Evolutionary conservation across 108 stramenopile species (phyloP), one percentile per base, ranked within the genome.

Genomic region (Cylindrotheca fusiformis): DNA sequence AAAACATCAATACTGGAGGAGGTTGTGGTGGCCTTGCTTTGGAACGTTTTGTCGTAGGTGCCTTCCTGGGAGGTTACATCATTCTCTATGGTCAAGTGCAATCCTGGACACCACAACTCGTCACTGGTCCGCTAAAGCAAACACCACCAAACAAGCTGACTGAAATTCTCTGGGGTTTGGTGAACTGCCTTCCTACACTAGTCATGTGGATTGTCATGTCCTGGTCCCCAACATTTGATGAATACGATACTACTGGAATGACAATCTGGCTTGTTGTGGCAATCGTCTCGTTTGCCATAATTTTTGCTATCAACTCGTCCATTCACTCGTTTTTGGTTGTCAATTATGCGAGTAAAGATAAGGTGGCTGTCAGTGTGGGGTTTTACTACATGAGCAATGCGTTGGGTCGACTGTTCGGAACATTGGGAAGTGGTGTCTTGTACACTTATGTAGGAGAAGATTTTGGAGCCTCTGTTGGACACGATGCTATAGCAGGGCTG

Each of bases 301-400:
- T 97, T 41, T 97, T 97, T 68, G 96, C 96, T 5, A 83, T 95
- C 64, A 97, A 97, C 60, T 95, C 93, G 1, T 86, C 89, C 49
- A 87, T 97, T 30, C 96, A 97, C 71, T 95, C 93, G 14, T 97
- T 80, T 62, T 64, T 97, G 45, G 93, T 97, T 18, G 96, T 97
- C n/a, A 89, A 88, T 45, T 97, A 97, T 77, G 93, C 96, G 32
- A 78, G 72, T 51, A 76, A 73, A 36, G 94, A 97, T 53, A 97
- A 93, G 68, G 82, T 95, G 44, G 93, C 96, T 19, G 88, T 85
- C 22, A 90, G 88, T 46, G 92, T 95, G 46, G 96, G 96, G 5
- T 90, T 95, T 46, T 97, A 97, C 69, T 97, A 97, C 81, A 97
- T 95, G 93, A 90, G 89, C 52, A 97, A 97, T 71, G 96, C 96